Evolutionary conservation across 495 filamentous ascomycete genomes (phyloP), one percentile per base, ranked within the genome.

Genomic region (Penicillium angulare): DNA sequence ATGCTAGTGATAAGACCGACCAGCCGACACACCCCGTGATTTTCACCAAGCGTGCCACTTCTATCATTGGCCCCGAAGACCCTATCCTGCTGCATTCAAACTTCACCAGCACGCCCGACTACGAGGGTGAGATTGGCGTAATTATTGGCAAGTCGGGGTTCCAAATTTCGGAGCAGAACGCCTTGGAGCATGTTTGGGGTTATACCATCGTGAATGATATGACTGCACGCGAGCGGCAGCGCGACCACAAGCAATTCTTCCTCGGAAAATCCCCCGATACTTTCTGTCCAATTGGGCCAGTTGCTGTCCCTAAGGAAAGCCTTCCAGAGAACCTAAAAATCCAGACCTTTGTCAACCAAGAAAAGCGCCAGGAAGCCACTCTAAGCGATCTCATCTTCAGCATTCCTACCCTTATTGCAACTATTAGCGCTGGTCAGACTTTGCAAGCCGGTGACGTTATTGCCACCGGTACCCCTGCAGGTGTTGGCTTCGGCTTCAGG

Each of bases 341-440:
- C 23, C 63, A 63, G 44, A 86, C 83, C 3, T 79, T 77, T 55
- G 54, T 90, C 17, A 91, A 91, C 58, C 84, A 80, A 0, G 61
- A 81, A 55, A 72, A 68, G 15, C 75, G 86, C 4, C 88, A 92
- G 67, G 76, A 87, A 38, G 80, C 75, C 29, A 81, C 65, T 33
- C 87, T 85, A 1, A 65, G 65, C 3, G 86, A 90, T 57, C 81
- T 88, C 75, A 85, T 90, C 27, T 92, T 89, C 64, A 73, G 74
- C 42, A 79, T 90, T 16, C 80, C 75, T 21, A 73, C 81, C 57
- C 83, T 83, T 1, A 83, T 90, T 52, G 65, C 78, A 0, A 83
- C 86, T 52, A 64, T 92, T 22, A 83, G 78, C 49, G 80, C 79
- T 53, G 86, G 82, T 23, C 85, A 82, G 23, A 89, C 86, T 5